These are phyloP conservation scores for Geosmithia putterillii DNA, from an alignment of 2,329 filamentous ascomycete species.

Conservation along the genomic window DNA sequence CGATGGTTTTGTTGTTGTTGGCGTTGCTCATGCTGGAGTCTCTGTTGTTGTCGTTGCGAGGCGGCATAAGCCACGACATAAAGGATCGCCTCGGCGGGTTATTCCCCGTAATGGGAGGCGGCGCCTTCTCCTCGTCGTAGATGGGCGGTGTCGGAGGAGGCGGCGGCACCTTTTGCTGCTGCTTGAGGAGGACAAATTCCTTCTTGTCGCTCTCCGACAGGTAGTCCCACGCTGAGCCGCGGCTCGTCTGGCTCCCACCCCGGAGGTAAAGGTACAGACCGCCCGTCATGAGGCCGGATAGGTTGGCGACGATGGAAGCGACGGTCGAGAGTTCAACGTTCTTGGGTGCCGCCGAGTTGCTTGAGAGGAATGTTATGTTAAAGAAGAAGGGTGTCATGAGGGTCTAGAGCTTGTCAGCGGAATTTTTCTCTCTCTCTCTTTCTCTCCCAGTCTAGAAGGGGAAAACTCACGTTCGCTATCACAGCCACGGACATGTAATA, in stretches of 20 bases:
- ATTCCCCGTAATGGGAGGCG: too few species aligned
- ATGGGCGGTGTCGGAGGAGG: background rate
- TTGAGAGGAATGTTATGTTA: conserved; percentile 33
- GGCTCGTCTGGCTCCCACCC: background rate
- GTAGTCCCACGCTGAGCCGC: background rate
- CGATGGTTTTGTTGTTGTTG: background rate
- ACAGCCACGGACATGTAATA: conserved; percentile 50
- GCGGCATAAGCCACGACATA: background rate
- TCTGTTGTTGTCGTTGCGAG: background rate
- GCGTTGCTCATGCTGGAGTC: background rate
- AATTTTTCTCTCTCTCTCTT: background rate
- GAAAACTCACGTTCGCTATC: conserved; percentile 39
- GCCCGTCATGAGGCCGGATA: conserved; percentile 53
- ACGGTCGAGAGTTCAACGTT: conserved; percentile 49
- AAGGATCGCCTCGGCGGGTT: background rate
- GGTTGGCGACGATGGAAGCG: conserved; percentile 52
- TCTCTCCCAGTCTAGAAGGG: background rate
- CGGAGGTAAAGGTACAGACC: conserved; percentile 56
- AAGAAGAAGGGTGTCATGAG: conserved; percentile 54
- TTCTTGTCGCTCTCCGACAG: background rate
- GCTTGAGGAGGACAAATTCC: background rate
- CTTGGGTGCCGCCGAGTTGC: conserved; percentile 25
- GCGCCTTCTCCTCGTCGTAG: background rate
- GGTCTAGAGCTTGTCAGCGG: conserved; percentile 29
- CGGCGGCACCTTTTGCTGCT: background rate